Evolutionary conservation across 2,329 filamentous ascomycete genomes (phyloP), one percentile per base, ranked within the genome.

Genomic region (Aspergillus caelatus): DNA sequence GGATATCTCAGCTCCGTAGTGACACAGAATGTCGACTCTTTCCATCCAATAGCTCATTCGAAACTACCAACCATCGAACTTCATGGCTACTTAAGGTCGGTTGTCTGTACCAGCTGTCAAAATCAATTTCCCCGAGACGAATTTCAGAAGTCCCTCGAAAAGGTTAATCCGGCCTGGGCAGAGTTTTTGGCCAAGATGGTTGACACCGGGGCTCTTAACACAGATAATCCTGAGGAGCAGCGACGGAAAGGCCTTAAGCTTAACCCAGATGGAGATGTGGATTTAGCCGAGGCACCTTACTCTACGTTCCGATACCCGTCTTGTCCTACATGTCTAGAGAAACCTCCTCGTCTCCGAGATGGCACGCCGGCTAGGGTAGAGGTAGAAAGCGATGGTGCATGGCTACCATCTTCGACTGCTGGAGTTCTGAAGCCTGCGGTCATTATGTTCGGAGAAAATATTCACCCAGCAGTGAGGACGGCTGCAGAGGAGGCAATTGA

Each of bases 11-110:
- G 85, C 62, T 87, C 83, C 59, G 91, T 97, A 63, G 88, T 99
- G 69, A 98, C 95, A 46, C 95, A 99, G 76, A 98, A 98, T 74
- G 95, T 99, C 58, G 95, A 99, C 79, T 97, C 93, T 2, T 96
- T 99, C 75, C 95, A 99, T 78, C 83, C 85, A 2, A 80, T 81
- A 63, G 91, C 93, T 0, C 94, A 97, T 77, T 92, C 93, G 0
- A 75, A 83, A 11, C 79, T 94, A 50, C 85, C 87, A 7, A 95
- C 92, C 11, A 82, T 96, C 53, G 94, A 98, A 78, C 84, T 99
- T 57, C 95, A 99, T 77, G 95, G 95, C 69, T 96, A 95, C 78
- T 84, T 99, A 56, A 87, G 94, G 67, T 88, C 90, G 34, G 86
- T 93, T 34, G 85, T 93, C 58, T 99, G 95, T 80, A 86, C 91